phyloP scores from a whole-genome alignment of 257 asterid species.

The Przewalskia tangutica region DNA sequence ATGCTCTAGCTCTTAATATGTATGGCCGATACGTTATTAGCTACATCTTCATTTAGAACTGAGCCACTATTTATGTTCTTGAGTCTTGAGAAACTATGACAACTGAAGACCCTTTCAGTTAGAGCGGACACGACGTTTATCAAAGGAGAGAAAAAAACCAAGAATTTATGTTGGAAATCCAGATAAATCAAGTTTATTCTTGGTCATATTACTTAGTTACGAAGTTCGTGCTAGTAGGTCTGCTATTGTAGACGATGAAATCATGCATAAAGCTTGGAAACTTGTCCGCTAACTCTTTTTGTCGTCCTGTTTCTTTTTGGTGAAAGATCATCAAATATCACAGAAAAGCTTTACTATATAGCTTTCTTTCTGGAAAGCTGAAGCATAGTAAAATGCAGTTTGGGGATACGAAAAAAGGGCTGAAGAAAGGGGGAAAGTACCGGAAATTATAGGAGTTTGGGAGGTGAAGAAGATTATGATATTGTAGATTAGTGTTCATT shows the following conservation, averaged over 20 bases:
- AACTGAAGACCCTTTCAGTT: too few species aligned
- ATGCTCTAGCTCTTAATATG: not conserved
- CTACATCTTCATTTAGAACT: not conserved
- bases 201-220: not conserved
- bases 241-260: slow-evolving; percentile 41
- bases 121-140: too few species aligned
- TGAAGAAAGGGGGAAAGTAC: not conserved
- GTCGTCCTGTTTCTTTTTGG: not conserved
- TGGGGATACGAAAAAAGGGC: not conserved
- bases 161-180: not conserved
- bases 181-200: not conserved
- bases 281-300: slow-evolving; percentile 16
- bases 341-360: not conserved
- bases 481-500: not conserved
- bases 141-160: not conserved
- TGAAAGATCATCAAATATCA: not conserved
- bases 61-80: not conserved
- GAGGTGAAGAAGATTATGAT: not conserved
- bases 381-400: not conserved
- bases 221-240: not conserved
- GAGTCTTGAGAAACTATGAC: too few species aligned
- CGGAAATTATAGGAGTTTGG: not conserved
- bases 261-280: slow-evolving; percentile 58
- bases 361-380: not conserved
- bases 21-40: not conserved